phyloP scores from a whole-genome alignment of 2,329 filamentous ascomycete genomes.

The Fusarium sp. region DNA sequence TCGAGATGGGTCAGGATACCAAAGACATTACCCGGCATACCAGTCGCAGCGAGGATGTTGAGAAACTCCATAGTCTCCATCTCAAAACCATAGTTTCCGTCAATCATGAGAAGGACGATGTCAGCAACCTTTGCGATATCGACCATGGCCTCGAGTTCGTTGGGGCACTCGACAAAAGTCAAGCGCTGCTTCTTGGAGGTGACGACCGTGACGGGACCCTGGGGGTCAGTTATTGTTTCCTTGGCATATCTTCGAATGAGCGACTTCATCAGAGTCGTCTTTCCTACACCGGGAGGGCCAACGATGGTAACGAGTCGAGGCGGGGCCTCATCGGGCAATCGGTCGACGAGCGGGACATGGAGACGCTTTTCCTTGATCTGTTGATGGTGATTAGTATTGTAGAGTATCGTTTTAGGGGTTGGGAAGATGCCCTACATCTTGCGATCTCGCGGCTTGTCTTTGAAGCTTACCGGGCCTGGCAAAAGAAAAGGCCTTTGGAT shows the following conservation, averaged over 20 bases:
- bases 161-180: slow-evolving; percentile 97
- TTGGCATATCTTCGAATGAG: slow-evolving; percentile 95
- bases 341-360: slow-evolving; percentile 96
- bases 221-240: slow-evolving; percentile 89
- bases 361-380: slow-evolving; percentile 95
- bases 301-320: slow-evolving; percentile 94
- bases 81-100: slow-evolving; percentile 98
- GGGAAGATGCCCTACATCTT: slow-evolving; percentile 69
- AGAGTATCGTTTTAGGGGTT: neutral
- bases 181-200: slow-evolving; percentile 95
- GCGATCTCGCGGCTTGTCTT: slow-evolving; percentile 78
- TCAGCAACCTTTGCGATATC: slow-evolving; percentile 97
- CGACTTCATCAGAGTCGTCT: slow-evolving; percentile 95
- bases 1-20: slow-evolving; percentile 97
- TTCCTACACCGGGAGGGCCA: slow-evolving; percentile 93
- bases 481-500: slow-evolving; percentile 92
- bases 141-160: slow-evolving; percentile 95
- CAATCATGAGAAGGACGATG: slow-evolving; percentile 97
- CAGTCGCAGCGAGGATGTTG: slow-evolving; percentile 90
- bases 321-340: slow-evolving; percentile 93
- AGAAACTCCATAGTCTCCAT: slow-evolving; percentile 99
- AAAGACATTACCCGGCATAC: slow-evolving; percentile 99
- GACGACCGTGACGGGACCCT: slow-evolving; percentile 93
- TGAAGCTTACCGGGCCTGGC: slow-evolving; percentile 84
- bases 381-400: slow-evolving; percentile 43